Percentiles rank a stretch among this genome's conserved stretches.
Evolutionary conservation across 306 rosid genomes (phyloP).

Genomic region (Ceratonia siliqua): DNA sequence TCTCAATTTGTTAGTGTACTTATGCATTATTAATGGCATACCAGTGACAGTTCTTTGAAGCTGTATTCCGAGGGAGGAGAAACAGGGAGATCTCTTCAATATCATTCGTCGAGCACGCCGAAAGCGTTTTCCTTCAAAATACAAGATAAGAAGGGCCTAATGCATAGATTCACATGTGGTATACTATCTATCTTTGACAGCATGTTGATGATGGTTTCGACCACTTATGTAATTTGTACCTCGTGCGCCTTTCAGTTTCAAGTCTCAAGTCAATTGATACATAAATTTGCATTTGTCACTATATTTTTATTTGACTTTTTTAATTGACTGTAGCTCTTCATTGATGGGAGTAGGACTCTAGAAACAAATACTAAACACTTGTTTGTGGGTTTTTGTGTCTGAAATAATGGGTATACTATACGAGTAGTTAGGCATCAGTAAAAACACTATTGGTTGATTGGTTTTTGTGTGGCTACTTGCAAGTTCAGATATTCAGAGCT

Average conservation of each 20-base stretch:
- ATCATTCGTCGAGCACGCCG: conserved; percentile 37
- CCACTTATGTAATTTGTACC: neutral
- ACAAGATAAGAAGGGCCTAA: conserved; percentile 76
- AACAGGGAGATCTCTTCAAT: conserved; percentile 50
- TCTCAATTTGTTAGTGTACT: conserved; percentile 20
- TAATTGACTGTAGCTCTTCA: neutral
- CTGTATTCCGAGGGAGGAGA: conserved; percentile 80
- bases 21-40: conserved; percentile 33
- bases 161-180: conserved; percentile 89
- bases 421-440: neutral
- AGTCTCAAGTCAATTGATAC: neutral
- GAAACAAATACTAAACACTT: neutral
- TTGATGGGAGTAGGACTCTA: neutral
- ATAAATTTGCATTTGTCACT: neutral
- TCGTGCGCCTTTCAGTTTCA: neutral
- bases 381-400: neutral
- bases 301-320: neutral
- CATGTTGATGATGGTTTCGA: neutral
- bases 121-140: conserved; percentile 70
- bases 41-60: conserved; percentile 78
- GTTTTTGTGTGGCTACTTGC: conserved; percentile 36
- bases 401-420: neutral
- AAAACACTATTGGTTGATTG: conserved; percentile 31
- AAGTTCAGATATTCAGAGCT: conserved; percentile 69
- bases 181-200: conserved; percentile 32